Percentiles rank a stretch among this genome's conserved stretches.
Evolutionary conservation across 2,329 filamentous ascomycete genomes (phyloP).

Genomic region (Fusarium sp.): DNA sequence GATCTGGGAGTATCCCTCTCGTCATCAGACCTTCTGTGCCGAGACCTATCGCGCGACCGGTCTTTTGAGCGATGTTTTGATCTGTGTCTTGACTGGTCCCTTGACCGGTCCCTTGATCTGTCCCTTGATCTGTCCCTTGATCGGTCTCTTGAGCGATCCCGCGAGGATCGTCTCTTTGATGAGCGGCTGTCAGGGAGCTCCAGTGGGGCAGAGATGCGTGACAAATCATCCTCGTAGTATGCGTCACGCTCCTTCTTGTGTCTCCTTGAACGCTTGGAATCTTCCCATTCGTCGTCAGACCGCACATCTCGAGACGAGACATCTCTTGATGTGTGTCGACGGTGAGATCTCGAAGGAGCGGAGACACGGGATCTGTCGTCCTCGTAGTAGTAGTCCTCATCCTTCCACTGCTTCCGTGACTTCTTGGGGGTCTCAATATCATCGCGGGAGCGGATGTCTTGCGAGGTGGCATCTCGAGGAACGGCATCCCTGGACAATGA

Average conservation of each 20-base stretch:
- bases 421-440: constrained; percentile 18
- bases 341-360: constrained; percentile 24
- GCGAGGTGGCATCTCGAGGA: constrained; percentile 9
- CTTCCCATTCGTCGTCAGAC: constrained; percentile 35
- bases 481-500: constrained; percentile 4
- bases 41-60: constrained; percentile 6
- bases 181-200: constrained; percentile 29
- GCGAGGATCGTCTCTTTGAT: constrained; percentile 26
- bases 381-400: constrained; percentile 31
- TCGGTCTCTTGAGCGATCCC: constrained; percentile 27
- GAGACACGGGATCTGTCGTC: constrained; percentile 32
- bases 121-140: constrained; percentile 15
- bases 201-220: constrained; percentile 20
- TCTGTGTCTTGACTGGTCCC: constrained; percentile 10
- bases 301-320: constrained; percentile 32
- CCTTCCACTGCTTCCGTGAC: constrained; percentile 22
- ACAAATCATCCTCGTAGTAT: constrained; percentile 23
- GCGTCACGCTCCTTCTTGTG: constrained; percentile 31
- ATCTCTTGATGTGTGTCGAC: constrained; percentile 32
- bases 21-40: constrained; percentile 43
- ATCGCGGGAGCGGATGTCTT: constrained; percentile 34
- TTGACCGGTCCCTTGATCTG: constrained; percentile 7
- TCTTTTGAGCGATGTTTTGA: constrained; percentile 17
- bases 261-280: constrained; percentile 27
- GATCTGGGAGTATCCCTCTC: constrained; percentile 47